Base-by-base conservation (phyloP, 1,284 basidiomycete genomes). In the Trichosporon sp. region DNA sequence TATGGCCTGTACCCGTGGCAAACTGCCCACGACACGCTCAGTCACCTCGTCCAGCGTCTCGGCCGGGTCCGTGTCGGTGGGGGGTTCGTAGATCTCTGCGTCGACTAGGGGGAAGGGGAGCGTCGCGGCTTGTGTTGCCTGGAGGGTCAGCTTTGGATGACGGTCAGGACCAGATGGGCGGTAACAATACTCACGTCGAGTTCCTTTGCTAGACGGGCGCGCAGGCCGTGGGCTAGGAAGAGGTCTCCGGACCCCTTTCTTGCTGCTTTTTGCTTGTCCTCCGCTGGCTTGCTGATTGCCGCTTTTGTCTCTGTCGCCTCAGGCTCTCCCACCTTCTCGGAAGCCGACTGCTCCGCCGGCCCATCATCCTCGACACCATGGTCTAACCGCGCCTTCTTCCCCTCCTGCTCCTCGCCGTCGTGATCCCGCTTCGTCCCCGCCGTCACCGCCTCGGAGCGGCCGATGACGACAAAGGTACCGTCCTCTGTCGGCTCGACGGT, bases 1-100 rank as follows among this genome's bases (percentile, higher is more conserved):
- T 65, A 84, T 83, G 31, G 84, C 81, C 69, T 84, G 84, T 0
- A 79, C 78, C 4, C 82, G 68, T 1, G 84, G 84, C 10, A 84
- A 61, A 16, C 70, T 48, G 12, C 73, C 73, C 1, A 84, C 72
- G 1, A 82, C 76, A 35, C 79, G 76, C 31, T 72, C 76, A 8
- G 81, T 82, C 14, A 81, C 77, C 65, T 81, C 64, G n/a, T 84
- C 83, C 7, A 82, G 73, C 2, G 80, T 79, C 70, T 83, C 81
- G 76, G 77, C 77, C 61, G 71, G 43, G 14, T 78, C 78, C 4
- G 75, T 75, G 66, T 83, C 83, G 40, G 76, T 67, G 0, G 81
- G 81, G 6, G 83, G 83, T 65, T 83, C 80, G 70, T 83, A 84
- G 43, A 81, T 80, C 75, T 82, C 81, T 63, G 78, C 80, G 63